Conservation (phyloP, 495 filamentous ascomycete species). For the Podospora pseudocomata region DNA sequence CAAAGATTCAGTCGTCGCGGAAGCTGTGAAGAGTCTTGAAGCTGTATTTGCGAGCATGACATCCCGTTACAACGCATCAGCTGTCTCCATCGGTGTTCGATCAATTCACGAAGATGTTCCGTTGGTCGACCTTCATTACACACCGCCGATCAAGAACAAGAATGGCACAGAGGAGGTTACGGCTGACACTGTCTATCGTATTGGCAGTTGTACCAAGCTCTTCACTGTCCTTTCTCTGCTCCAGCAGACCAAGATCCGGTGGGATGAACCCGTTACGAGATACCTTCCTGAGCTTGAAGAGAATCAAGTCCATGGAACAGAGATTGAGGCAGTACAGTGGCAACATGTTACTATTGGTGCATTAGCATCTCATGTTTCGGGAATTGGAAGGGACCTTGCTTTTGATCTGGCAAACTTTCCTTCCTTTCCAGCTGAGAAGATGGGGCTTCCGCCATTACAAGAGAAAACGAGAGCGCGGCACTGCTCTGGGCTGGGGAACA, state of each 20-base stretch:
- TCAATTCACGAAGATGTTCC: slow-evolving; percentile 4
- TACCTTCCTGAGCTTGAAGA: background rate
- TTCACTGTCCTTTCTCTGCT: slow-evolving; percentile 4
- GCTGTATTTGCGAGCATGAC: background rate
- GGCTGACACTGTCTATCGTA: slow-evolving; percentile 2
- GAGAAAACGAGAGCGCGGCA: background rate
- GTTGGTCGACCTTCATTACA: slow-evolving; percentile 1
- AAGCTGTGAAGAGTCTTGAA: background rate
- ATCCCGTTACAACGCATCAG: background rate
- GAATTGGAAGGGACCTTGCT: slow-evolving; percentile 7
- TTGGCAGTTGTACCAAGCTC: background rate
- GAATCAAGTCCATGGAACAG: background rate
- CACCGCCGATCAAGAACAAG: background rate
- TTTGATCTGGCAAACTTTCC: slow-evolving; percentile 2
- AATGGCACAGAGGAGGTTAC: background rate
- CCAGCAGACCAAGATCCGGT: slow-evolving; percentile 2
- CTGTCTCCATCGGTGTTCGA: slow-evolving; percentile 2
- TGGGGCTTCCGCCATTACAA: background rate
- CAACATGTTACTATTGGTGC: background rate
- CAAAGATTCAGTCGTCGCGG: background rate
- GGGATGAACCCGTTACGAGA: slow-evolving; percentile 2
- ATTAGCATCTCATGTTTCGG: slow-evolving; percentile 5
- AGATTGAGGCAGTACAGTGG: slow-evolving; percentile 4
- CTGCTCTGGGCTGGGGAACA: background rate
- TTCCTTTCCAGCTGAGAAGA: background rate